These are phyloP conservation scores for Mallotus nudiflorus DNA, from an alignment of 345 rosid genomes.

Conservation along the genomic window DNA sequence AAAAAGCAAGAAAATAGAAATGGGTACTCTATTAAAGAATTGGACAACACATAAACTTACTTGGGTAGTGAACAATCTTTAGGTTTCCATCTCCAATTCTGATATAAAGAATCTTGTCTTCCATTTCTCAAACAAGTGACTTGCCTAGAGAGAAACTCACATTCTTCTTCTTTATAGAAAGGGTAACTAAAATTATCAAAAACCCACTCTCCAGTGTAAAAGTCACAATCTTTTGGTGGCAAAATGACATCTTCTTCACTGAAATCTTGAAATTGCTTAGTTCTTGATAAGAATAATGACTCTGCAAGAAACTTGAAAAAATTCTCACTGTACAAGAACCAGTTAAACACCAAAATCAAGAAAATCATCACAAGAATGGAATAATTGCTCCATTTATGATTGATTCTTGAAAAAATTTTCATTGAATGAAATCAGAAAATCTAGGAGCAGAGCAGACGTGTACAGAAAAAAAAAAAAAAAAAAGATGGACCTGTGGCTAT, in stretches of 20 bases:
- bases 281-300: constrained; percentile 1
- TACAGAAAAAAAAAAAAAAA: neutral
- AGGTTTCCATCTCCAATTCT: constrained; percentile 40
- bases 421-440: neutral
- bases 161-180: constrained; percentile 28
- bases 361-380: constrained; percentile 4
- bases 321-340: constrained; percentile 9
- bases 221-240: constrained; percentile 22
- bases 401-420: constrained; percentile 10
- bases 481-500: neutral
- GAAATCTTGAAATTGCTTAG: neutral
- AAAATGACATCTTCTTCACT: constrained; percentile 4
- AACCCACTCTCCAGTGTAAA: constrained; percentile 31
- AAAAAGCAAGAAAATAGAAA: neutral
- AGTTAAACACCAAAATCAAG: constrained; percentile 12
- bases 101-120: constrained; percentile 27
- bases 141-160: constrained; percentile 28
- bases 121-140: constrained; percentile 34
- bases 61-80: constrained; percentile 32
- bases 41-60: constrained; percentile 1
- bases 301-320: constrained; percentile 9
- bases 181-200: constrained; percentile 24
- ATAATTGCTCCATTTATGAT: neutral
- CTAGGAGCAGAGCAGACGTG: neutral
- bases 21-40: neutral